Base-by-base conservation (phyloP, 2,329 filamentous ascomycete species). In the Aspergillus terreus region DNA sequence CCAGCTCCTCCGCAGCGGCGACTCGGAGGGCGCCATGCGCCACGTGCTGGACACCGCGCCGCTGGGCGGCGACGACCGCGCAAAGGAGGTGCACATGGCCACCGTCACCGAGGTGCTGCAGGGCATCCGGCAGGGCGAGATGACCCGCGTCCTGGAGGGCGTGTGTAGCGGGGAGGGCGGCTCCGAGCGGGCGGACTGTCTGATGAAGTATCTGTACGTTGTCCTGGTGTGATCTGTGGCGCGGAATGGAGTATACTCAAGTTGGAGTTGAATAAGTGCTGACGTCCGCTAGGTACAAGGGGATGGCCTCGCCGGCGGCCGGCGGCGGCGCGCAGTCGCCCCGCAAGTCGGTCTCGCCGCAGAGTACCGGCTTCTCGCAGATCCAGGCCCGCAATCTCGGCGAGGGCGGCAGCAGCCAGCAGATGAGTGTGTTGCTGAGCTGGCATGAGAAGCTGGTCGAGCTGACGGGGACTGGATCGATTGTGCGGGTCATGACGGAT, bases 371-470 rank as follows among this genome's bases (percentile, higher is more conserved):
- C 6, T 96, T 96, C 76, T 92, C 88, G 65, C 92, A 96, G 74
- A 82, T 92, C 54, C 78, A 80, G 61, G 66, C 72, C 46, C 74
- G 82, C 47, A 74, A 77, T 60, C 74, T 82, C 54, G 80, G 80
- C 49, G 82, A 80, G 42, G 83, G 84, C 52, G 87, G 89, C 44
- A 86, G 90, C 56, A 88, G 90, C 33, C 86, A 91, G 51, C 88
- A 87, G 49, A 97, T 97, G 94, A 97, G 94, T 68, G 94, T 99
- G 47, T 72, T 99, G 68, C 78, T 99, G 60, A 96, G 91, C 74
- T 99, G 94, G 94, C 94, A 99, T 70, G 94, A 99, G 79, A 99
- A 96, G 82, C 82, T 96, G 56, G 90, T 97, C 4, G 94, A 99
- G 66, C 85, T 96, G 65, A 90, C 91, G 35, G 94, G 94, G 21